phyloP scores from a whole-genome alignment of 73 alveolate species.

The Blepharisma stoltei region DNA sequence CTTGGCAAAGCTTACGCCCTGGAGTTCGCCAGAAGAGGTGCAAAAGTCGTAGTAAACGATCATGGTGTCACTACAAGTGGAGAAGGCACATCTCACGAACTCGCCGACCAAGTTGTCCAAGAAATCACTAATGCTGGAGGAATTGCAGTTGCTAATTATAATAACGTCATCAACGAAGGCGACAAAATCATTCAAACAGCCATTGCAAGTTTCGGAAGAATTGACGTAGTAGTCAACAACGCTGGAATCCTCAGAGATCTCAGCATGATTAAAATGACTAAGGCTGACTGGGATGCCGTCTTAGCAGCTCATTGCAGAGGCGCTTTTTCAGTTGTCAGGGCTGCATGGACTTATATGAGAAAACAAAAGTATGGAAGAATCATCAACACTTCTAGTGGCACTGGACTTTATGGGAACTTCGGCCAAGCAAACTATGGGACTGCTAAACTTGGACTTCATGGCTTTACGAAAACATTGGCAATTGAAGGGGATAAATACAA shows the following conservation, averaged over 20 bases:
- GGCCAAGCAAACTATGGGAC: conserved; percentile 89
- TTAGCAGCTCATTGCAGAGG: conserved; percentile 38
- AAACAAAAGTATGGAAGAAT: conserved; percentile 78
- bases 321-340: conserved; percentile 60
- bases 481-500: conserved; percentile 88
- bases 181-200: conserved; percentile 95
- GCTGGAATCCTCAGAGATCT: conserved; percentile 97
- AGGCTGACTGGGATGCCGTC: conserved; percentile 84
- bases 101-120: conserved; percentile 79
- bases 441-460: conserved; percentile 88
- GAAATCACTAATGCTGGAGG: conserved; percentile 85
- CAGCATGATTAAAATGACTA: conserved; percentile 84
- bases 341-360: conserved; percentile 78
- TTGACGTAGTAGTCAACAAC: conserved; percentile 88
- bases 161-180: conserved; percentile 85
- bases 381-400: conserved; percentile 81
- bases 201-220: conserved; percentile 78
- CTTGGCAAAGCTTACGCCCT: conserved; percentile 80
- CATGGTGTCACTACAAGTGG: conserved; percentile 77
- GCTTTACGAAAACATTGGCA: conserved; percentile 87
- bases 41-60: conserved; percentile 89
- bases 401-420: conserved; percentile 91
- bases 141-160: conserved; percentile 81
- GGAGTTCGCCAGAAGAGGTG: conserved; percentile 78
- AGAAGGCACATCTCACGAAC: conserved; percentile 58